Conservation (phyloP, 1,139 yeast species). For the Blastobotrys serpentis region DNA sequence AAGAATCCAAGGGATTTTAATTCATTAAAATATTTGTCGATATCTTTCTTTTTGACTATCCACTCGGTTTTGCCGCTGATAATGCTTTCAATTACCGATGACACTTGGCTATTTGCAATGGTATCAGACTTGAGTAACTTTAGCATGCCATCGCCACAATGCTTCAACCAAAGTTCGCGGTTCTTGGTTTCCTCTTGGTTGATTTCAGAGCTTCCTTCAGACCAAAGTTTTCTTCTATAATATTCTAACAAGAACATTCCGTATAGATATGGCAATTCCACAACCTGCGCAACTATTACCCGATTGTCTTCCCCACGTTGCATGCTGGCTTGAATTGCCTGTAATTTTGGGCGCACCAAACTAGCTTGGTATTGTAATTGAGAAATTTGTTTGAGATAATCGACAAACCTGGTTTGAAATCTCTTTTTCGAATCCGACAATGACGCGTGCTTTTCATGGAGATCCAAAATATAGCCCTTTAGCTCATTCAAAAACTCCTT, state of each 20-base stretch:
- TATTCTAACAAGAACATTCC: constrained; percentile 75
- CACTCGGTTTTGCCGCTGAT: constrained; percentile 1
- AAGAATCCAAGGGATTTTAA: constrained; percentile 25
- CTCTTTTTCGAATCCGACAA: constrained; percentile 23
- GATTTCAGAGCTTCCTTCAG: constrained; percentile 54
- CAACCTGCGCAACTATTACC: constrained; percentile 49
- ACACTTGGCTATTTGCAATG: background rate
- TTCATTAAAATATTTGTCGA: constrained; percentile 26
- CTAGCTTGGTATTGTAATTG: constrained; percentile 35
- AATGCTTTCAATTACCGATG: background rate
- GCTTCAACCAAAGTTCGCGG: constrained; percentile 60
- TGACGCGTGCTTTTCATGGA: constrained; percentile 22
- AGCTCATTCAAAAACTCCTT: constrained; percentile 33
- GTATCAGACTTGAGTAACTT: background rate
- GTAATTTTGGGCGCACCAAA: constrained; percentile 33
- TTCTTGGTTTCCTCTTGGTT: constrained; percentile 57
- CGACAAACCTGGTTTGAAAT: constrained; percentile 24
- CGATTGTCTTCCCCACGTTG: constrained; percentile 46
- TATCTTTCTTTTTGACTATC: constrained; percentile 14
- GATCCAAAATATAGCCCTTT: constrained; percentile 25
- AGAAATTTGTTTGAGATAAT: constrained; percentile 31
- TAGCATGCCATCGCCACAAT: constrained; percentile 20
- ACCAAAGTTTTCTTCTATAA: constrained; percentile 69
- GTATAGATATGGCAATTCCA: constrained; percentile 76
- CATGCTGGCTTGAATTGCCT: constrained; percentile 36